Evolutionary conservation across 2,329 filamentous ascomycete genomes (phyloP), one percentile per base, ranked within the genome.

Genomic region (Neonectria faginata): DNA sequence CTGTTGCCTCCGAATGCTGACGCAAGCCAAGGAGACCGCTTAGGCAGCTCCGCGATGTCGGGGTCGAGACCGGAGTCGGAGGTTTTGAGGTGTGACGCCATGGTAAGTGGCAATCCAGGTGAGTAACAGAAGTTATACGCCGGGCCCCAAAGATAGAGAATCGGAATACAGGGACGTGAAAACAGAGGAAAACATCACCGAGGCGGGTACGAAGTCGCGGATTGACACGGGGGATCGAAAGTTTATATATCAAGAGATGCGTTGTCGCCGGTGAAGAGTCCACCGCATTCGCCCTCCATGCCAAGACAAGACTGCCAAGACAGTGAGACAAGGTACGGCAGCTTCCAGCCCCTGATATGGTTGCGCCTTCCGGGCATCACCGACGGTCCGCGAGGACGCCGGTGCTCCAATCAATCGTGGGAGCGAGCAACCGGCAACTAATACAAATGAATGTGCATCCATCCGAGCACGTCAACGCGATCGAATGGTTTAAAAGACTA

Each of bases 1-100:
- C 69, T 67, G 4, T 70, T 65, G 5, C 80, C 80, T 60, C 80
- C 80, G 64, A 82, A 81, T 12, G 74, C 66, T 16, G 72, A 73
- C 27, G 78, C 76, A 31, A 75, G 68, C 63, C 71, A 72, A 12
- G 75, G 67, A 8, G 71, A 70, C 44, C 57, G 60, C n/a, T 47
- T 66, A 57, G 69, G 55, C 41, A 53, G 39, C 50, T 29, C 42
- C 25, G 51, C 57, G 27, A 52, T 10, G 22, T 65, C 66, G 36
- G 36, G 55, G 25, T 70, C 65, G 14, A 42, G 16, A n/a, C 57
- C 64, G 1, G 12, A 31, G 27, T 68, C 65, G n/a, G 57, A 36
- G 3, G 51, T 44, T 42, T 52, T 60, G 9, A 33, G 36, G 29
- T 60, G 61, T 14, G 56, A 51, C 45, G 42, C 36, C 61, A 71